Evolutionary conservation across 345 rosid genomes (phyloP).

Genomic region (Corchorus capsularis): DNA sequence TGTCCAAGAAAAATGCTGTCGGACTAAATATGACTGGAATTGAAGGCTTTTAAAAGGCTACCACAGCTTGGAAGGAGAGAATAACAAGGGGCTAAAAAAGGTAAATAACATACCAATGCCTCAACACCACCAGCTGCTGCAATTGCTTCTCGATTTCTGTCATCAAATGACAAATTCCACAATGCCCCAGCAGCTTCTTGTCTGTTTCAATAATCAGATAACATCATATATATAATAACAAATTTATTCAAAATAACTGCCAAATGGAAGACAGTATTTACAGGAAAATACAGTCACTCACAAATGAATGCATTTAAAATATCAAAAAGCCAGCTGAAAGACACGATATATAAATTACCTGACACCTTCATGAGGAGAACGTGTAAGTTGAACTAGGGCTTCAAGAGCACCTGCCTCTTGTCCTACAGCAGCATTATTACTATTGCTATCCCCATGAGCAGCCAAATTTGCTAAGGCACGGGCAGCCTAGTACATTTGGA

Average conservation of each 20-base stretch:
- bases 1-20: neutral
- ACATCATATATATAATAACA: constrained; percentile 4
- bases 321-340: neutral
- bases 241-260: neutral
- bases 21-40: neutral
- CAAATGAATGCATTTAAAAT: neutral
- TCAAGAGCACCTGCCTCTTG: constrained; percentile 93
- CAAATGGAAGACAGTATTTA: neutral
- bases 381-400: constrained; percentile 84
- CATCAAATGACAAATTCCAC: constrained; percentile 82
- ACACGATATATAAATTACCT: constrained; percentile 41
- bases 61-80: constrained; percentile 5
- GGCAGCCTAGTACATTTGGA: constrained; percentile 64
- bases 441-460: constrained; percentile 96
- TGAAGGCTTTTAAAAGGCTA: constrained; percentile 5
- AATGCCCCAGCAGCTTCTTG: constrained; percentile 92
- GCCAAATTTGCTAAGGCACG: constrained; percentile 95
- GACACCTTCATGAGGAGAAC: constrained; percentile 89
- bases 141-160: constrained; percentile 81
- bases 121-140: constrained; percentile 85
- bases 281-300: neutral
- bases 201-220: constrained; percentile 34
- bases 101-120: constrained; percentile 64
- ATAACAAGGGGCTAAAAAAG: constrained; percentile 8
- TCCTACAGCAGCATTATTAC: constrained; percentile 92